phyloP scores from a whole-genome alignment of 306 rosid species.

The Pachyrhizus erosus region DNA sequence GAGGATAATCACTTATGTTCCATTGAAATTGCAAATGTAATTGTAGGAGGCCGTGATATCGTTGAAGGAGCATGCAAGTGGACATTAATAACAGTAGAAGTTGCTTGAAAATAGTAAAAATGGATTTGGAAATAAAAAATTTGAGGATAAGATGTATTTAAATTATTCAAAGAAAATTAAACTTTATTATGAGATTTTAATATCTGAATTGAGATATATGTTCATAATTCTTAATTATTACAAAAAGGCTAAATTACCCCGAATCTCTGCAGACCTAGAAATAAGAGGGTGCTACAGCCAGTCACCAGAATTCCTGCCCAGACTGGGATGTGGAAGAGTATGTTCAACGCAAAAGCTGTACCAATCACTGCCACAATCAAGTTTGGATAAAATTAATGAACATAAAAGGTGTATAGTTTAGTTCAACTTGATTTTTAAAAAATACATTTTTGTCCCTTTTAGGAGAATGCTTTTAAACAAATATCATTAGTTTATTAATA shows the following conservation, averaged over 20 bases:
- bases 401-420: too few species aligned
- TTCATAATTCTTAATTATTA: conserved; percentile 7
- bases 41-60: too few species aligned
- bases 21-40: too few species aligned
- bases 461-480: background rate
- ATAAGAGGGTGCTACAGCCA: conserved; percentile 81
- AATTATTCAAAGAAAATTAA: background rate
- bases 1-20: too few species aligned
- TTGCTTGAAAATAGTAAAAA: too few species aligned
- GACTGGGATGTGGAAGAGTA: conserved; percentile 77
- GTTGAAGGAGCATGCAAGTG: too few species aligned
- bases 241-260: conserved; percentile 60
- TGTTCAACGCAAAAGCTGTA: conserved; percentile 85
- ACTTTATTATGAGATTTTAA: background rate
- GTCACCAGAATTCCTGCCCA: conserved; percentile 85
- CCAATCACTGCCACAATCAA: conserved; percentile 74
- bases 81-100: too few species aligned
- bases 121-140: too few species aligned
- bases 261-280: conserved; percentile 82
- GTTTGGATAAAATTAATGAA: background rate
- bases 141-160: background rate
- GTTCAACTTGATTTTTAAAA: too few species aligned
- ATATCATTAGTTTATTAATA: background rate
- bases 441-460: too few species aligned
- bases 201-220: background rate